These are phyloP conservation scores for Talaromyces sp. DNA, from an alignment of 2,329 filamentous ascomycete genomes.

Conservation along the genomic window DNA sequence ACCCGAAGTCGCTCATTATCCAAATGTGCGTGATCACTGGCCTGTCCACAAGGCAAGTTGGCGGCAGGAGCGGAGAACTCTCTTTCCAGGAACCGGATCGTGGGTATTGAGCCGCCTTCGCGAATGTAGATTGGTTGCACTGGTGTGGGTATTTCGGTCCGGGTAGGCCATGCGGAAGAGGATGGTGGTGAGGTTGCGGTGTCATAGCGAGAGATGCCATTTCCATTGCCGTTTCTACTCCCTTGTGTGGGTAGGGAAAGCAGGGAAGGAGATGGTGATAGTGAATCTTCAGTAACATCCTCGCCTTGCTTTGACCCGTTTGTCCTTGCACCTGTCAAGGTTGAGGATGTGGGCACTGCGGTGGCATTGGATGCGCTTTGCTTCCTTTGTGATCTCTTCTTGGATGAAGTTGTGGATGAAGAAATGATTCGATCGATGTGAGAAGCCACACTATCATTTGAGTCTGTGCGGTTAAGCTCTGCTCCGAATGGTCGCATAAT, in stretches of 20 bases:
- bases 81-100: conserved; percentile 91
- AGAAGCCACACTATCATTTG: conserved; percentile 41
- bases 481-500: conserved; percentile 23
- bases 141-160: conserved; percentile 15
- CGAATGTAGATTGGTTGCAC: conserved; percentile 78
- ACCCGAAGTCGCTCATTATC: conserved; percentile 92
- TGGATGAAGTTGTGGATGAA: conserved; percentile 39
- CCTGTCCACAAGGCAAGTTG: conserved; percentile 90
- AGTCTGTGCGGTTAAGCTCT: conserved; percentile 35
- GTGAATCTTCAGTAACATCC: conserved; percentile 6
- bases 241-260: conserved; percentile 3
- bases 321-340: conserved; percentile 29
- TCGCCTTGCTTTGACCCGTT: conserved; percentile 8
- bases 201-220: not conserved
- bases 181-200: not conserved
- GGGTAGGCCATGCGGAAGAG: not conserved
- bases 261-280: conserved; percentile 13
- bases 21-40: conserved; percentile 89
- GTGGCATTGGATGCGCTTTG: conserved; percentile 27
- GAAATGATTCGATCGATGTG: conserved; percentile 41
- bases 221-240: not conserved
- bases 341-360: conserved; percentile 42
- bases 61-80: conserved; percentile 88
- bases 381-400: conserved; percentile 32
- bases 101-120: conserved; percentile 92